These are phyloP conservation scores for Rhodomyrtus psidioides DNA, from an alignment of 441 rosid species.

Conservation along the genomic window DNA sequence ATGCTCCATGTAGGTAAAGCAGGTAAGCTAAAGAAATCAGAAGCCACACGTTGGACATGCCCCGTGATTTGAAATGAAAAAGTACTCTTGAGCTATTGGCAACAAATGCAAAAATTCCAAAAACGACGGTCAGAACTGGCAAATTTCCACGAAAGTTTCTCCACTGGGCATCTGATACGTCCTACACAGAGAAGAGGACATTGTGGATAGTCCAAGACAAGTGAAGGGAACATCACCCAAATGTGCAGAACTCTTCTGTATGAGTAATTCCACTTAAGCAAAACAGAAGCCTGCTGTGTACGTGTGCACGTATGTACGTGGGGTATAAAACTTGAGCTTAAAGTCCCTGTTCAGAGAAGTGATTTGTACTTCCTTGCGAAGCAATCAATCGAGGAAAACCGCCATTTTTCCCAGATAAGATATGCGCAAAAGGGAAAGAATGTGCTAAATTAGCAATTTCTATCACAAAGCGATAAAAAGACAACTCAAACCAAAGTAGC, in stretches of 20 bases:
- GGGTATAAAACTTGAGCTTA: neutral
- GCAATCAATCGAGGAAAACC: neutral
- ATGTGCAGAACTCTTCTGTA: neutral
- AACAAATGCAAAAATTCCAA: conserved; percentile 43
- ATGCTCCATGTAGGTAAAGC: conserved; percentile 78
- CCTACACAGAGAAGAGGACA: conserved; percentile 25
- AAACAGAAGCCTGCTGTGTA: neutral
- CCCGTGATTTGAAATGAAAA: conserved; percentile 40
- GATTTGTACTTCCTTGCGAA: neutral
- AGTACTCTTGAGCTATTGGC: conserved; percentile 34
- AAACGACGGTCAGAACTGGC: conserved; percentile 57
- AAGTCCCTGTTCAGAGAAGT: neutral
- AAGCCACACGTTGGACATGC: conserved; percentile 78
- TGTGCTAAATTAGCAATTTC: neutral
- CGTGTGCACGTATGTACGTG: neutral
- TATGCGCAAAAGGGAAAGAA: neutral
- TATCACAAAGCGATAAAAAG: neutral
- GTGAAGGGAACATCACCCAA: neutral
- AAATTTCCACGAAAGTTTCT: conserved; percentile 80
- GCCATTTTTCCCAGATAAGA: neutral
- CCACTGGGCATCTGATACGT: conserved; percentile 89
- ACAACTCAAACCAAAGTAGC: neutral
- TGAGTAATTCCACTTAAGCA: neutral
- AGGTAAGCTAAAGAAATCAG: conserved; percentile 60
- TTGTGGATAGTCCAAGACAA: neutral